phyloP scores from a whole-genome alignment of 1,284 basidiomycete species.

The Ustilago cynodontis region DNA sequence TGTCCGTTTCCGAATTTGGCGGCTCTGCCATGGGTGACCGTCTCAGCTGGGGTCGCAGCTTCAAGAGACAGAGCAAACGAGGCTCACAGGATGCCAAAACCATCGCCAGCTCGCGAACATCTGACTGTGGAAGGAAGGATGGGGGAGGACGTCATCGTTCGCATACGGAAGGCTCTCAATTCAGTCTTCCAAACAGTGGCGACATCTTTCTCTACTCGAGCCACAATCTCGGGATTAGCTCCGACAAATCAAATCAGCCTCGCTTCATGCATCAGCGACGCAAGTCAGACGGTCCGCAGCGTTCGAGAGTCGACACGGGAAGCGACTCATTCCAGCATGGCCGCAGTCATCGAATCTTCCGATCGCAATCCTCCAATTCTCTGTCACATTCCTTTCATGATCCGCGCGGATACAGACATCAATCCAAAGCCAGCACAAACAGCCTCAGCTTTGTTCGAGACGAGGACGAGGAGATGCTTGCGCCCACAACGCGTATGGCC shows the following conservation, averaged over 20 bases:
- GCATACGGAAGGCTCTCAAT: conserved; percentile 42
- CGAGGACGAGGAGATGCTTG: conserved; percentile 22
- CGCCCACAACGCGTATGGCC: background rate
- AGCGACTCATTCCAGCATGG: conserved; percentile 8
- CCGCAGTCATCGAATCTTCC: conserved; percentile 29
- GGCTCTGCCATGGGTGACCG: conserved; percentile 43
- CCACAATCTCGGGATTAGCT: conserved; percentile 25
- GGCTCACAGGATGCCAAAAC: conserved; percentile 35
- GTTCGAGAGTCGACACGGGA: conserved; percentile 17
- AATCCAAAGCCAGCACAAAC: conserved; percentile 27
- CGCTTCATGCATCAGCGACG: conserved; percentile 44
- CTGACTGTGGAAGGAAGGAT: conserved; percentile 17
- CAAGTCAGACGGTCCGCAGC: conserved; percentile 46
- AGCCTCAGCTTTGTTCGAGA: conserved; percentile 44
- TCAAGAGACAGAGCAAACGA: conserved; percentile 41
- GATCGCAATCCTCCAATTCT: conserved; percentile 40
- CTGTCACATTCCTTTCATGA: conserved; percentile 40
- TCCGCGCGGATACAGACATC: conserved; percentile 23
- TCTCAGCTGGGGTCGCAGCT: conserved; percentile 45
- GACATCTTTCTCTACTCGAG: conserved; percentile 48
- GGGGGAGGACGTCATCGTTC: conserved; percentile 30
- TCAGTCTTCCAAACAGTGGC: conserved; percentile 31
- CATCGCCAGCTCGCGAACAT: conserved; percentile 13
- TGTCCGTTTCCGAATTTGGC: conserved; percentile 42
- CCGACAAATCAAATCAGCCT: conserved; percentile 15